A percentile compares a stretch with the other conserved stretches of the same genome.
These are phyloP conservation scores for Aspergillus bertholletiae DNA, from an alignment of 495 filamentous ascomycete species.

Conservation along the genomic window DNA sequence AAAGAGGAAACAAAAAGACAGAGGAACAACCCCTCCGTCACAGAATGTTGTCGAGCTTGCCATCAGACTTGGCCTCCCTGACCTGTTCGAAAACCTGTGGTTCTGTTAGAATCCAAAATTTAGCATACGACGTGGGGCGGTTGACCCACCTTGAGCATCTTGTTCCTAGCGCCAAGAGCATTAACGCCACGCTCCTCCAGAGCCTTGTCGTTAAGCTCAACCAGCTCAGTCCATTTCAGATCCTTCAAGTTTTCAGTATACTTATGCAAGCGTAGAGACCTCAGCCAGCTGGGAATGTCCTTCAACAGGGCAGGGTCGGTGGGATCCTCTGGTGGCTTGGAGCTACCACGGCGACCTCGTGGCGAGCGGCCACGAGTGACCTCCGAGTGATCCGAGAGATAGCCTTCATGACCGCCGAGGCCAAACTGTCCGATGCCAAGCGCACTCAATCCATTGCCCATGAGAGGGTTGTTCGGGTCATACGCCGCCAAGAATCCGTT, in stretches of 20 bases:
- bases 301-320: conserved; percentile 87
- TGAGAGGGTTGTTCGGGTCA: conserved; percentile 66
- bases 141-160: conserved; percentile 89
- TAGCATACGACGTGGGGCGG: neutral
- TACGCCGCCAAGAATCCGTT: conserved; percentile 94
- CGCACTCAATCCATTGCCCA: conserved; percentile 69
- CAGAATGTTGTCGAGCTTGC: conserved; percentile 52
- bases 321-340: conserved; percentile 96
- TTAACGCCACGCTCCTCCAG: conserved; percentile 93
- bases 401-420: conserved; percentile 70
- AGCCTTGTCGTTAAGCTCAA: conserved; percentile 90
- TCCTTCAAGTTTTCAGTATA: conserved; percentile 98
- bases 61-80: conserved; percentile 69
- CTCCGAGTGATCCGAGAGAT: conserved; percentile 91
- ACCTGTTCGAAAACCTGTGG: conserved; percentile 88
- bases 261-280: conserved; percentile 93
- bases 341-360: conserved; percentile 87
- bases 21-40: conserved; percentile 17
- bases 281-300: conserved; percentile 94
- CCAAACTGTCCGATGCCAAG: conserved; percentile 76
- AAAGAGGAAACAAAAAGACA: conserved; percentile 15
- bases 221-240: conserved; percentile 90
- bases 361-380: conserved; percentile 87
- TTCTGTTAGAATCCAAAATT: conserved; percentile 13
- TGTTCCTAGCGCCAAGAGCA: conserved; percentile 88